Percentiles rank a stretch among this genome's conserved stretches.
Conservation (phyloP, 2,329 filamentous ascomycete species). For the Fusarium sp. region DNA sequence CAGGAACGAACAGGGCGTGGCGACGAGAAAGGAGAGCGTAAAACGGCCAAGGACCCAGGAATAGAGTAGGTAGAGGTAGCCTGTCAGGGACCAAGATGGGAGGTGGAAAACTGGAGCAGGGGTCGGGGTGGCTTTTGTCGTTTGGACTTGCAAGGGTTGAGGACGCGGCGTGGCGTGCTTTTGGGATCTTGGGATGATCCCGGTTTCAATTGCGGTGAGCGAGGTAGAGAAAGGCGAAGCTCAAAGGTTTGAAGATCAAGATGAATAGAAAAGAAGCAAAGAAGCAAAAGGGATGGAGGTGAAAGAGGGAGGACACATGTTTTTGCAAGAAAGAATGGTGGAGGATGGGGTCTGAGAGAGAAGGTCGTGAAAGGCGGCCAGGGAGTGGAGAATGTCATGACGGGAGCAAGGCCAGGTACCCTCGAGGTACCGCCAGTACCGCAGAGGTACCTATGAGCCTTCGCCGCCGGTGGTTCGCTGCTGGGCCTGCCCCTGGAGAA, state of each 20-base stretch:
- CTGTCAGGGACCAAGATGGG: slow-evolving; percentile 36
- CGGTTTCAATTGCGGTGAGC: slow-evolving; percentile 25
- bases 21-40: slow-evolving; percentile 41
- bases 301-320: slow-evolving; percentile 4
- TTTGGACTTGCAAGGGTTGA: slow-evolving; percentile 40
- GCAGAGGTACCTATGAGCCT: background rate
- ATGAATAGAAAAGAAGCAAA: background rate
- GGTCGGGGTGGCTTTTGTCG: slow-evolving; percentile 42
- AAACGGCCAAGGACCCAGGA: slow-evolving; percentile 31
- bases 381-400: background rate
- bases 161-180: slow-evolving; percentile 44
- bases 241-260: background rate
- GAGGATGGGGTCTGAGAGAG: slow-evolving; percentile 13
- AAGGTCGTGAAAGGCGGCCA: background rate
- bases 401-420: slow-evolving; percentile 1
- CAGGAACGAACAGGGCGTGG: slow-evolving; percentile 37
- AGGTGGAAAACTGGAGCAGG: slow-evolving; percentile 44
- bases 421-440: background rate
- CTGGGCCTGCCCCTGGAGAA: slow-evolving; percentile 27
- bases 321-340: slow-evolving; percentile 21
- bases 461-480: slow-evolving; percentile 20
- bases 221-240: background rate
- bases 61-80: slow-evolving; percentile 16
- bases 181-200: slow-evolving; percentile 30
- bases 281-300: background rate